Percentiles rank a stretch among this genome's conserved stretches.
Conservation (phyloP, 2,329 filamentous ascomycete species). For the Aspergillus terreus region DNA sequence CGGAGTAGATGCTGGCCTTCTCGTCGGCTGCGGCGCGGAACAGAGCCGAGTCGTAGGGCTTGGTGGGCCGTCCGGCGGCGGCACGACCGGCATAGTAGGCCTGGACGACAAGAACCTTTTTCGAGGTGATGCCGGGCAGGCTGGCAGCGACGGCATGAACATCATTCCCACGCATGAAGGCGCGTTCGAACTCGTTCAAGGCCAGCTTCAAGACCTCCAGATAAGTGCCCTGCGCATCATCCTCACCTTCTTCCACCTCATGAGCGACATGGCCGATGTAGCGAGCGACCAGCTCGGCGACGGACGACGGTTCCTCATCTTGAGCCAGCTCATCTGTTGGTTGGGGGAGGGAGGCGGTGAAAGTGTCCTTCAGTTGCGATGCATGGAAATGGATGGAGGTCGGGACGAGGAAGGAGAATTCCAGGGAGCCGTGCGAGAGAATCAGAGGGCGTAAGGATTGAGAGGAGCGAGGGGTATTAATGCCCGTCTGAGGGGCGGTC, state of each 20-base stretch:
- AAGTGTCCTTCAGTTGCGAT: constrained; percentile 87
- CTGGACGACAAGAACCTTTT: constrained; percentile 85
- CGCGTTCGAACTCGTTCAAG: constrained; percentile 93
- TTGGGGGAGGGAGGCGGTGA: constrained; percentile 76
- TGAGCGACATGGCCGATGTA: constrained; percentile 87
- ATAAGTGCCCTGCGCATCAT: constrained; percentile 82
- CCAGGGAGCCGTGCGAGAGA: constrained; percentile 88
- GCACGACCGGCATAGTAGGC: constrained; percentile 89
- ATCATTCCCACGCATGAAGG: constrained; percentile 91
- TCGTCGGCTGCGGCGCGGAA: constrained; percentile 82
- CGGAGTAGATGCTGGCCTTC: constrained; percentile 81
- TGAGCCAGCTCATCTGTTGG: constrained; percentile 96
- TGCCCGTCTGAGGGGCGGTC: constrained; percentile 87
- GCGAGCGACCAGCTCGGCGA: constrained; percentile 84
- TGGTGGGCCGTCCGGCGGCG: constrained; percentile 79
- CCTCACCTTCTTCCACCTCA: constrained; percentile 89
- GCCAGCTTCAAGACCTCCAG: constrained; percentile 89
- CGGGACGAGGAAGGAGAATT: constrained; percentile 92
- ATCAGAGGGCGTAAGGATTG: constrained; percentile 88
- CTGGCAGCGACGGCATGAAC: constrained; percentile 84
- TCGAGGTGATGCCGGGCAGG: constrained; percentile 84
- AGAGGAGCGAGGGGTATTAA: constrained; percentile 91
- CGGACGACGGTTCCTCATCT: constrained; percentile 98
- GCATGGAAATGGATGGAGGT: constrained; percentile 96
- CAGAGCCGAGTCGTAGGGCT: constrained; percentile 88